Evolutionary conservation across 768 basidiomycete genomes (phyloP), one percentile per base, ranked within the genome.

Genomic region (Erythrobasidium yunnanense): DNA sequence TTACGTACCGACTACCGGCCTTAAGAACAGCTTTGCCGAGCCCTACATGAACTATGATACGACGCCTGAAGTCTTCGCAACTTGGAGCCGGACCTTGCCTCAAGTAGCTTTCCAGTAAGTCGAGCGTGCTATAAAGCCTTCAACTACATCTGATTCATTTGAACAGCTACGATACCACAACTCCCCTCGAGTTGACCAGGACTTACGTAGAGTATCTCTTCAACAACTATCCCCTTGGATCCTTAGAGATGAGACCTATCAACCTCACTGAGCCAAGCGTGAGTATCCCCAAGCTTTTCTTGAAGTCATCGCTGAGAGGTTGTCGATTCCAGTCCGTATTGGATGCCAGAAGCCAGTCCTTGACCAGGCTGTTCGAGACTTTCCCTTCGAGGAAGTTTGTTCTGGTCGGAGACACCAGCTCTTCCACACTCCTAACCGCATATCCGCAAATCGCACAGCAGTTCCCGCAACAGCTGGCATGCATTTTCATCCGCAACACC

Each of bases 401-500:
- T 13, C 51, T 65, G 27, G 51, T 65, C 52, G 63, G 63, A 15
- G 63, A 65, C 34, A 65, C 63, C 7, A 53, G 50, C 33, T 65
- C 63, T n/a, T 65, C 63, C 15, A 65, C 27, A 2, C 51, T 65
- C 29, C 33, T 65, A 20, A 53, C 33, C 7, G 63, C 63, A 7
- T 65, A 65, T 27, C 63, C 63, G 18, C 29, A 65, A 15, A 65
- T 65, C 25, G 63, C 63, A 2, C 50, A 65, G 22, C 50, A 51
- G n/a, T 65, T 45, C 51, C 63, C 63, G 1, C 30, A 4, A 1
- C 63, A 65, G 34, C 32, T 65, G 34, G 63, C 63, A 11, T 65
- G 63, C 52, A 65, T 65, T 38, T 65, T 65, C 51, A 54, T 65
- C 63, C 63, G 63, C 4, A 65, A 65, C 22, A 65, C 63, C 22